Evolutionary conservation across 1,284 basidiomycete genomes (phyloP).

Genomic region (Megacollybia platyphylla): DNA sequence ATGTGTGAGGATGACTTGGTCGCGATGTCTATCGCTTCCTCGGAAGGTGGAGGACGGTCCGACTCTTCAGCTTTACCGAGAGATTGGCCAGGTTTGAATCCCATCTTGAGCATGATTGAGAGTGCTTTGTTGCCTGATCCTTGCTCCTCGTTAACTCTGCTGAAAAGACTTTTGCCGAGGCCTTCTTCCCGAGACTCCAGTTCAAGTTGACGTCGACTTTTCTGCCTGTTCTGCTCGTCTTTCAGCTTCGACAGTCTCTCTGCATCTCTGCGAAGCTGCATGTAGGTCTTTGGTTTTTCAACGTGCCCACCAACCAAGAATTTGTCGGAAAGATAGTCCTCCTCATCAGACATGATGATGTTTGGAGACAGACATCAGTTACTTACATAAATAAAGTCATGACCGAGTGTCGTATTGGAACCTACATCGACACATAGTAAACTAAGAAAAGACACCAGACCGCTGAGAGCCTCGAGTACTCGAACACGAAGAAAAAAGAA

Average conservation of each 20-base stretch:
- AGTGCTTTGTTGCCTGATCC: slow-evolving; percentile 54
- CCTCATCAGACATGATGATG: slow-evolving; percentile 42
- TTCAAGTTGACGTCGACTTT: slow-evolving; percentile 55
- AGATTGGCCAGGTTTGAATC: slow-evolving; percentile 70
- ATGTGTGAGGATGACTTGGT: slow-evolving; percentile 22
- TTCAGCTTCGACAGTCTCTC: slow-evolving; percentile 40
- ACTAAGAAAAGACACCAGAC: slow-evolving; percentile 37
- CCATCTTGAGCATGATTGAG: slow-evolving; percentile 84
- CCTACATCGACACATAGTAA: slow-evolving; percentile 21
- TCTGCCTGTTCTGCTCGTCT: slow-evolving; percentile 51
- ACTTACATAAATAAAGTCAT: slow-evolving; percentile 13
- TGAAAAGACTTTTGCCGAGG: slow-evolving; percentile 65
- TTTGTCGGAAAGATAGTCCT: slow-evolving; percentile 78
- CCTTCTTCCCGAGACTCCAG: slow-evolving; percentile 67
- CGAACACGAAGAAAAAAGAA: slow-evolving; percentile 18
- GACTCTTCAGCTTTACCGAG: slow-evolving; percentile 36
- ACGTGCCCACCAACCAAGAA: slow-evolving; percentile 41
- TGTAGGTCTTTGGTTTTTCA: slow-evolving; percentile 44
- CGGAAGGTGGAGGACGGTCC: slow-evolving; percentile 1
- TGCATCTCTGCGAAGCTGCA: slow-evolving; percentile 53
- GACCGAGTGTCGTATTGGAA: slow-evolving; percentile 7
- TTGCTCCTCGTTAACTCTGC: slow-evolving; percentile 56
- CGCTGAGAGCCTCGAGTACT: slow-evolving; percentile 23
- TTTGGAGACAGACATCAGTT: slow-evolving; percentile 1
- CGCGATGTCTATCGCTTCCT: slow-evolving; percentile 7